A percentile compares a stretch with the other conserved stretches of the same genome.
Conservation (phyloP, 2,329 filamentous ascomycete species). For the Fusarium verrucosum region DNA sequence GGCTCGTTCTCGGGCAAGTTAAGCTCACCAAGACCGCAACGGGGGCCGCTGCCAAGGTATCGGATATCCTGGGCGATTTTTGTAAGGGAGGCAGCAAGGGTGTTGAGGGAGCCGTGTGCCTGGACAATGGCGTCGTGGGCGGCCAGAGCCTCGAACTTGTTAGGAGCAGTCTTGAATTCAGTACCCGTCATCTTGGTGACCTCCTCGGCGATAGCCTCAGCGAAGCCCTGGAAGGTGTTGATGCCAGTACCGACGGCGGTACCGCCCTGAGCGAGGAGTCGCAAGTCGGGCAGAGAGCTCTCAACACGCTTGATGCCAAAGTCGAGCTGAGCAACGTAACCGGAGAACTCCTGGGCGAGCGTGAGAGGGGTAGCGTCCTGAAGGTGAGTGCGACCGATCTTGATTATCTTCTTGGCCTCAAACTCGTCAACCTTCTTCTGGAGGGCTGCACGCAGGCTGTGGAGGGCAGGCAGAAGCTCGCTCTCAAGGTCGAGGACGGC, state of each 20-base stretch:
- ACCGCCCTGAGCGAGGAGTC: constrained; percentile 90
- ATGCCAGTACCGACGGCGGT: constrained; percentile 97
- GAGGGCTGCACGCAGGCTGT: constrained; percentile 82
- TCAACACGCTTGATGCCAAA: constrained; percentile 89
- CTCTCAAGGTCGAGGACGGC: constrained; percentile 93
- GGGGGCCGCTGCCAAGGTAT: constrained; percentile 94
- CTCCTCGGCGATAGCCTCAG: constrained; percentile 89
- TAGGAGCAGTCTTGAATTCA: constrained; percentile 94
- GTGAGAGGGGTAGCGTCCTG: constrained; percentile 97
- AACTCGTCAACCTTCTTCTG: constrained; percentile 91
- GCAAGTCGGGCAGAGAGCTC: constrained; percentile 82
- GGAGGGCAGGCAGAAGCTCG: constrained; percentile 82
- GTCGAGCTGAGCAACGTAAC: constrained; percentile 94
- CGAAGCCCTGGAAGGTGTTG: constrained; percentile 97
- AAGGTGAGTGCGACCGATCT: constrained; percentile 97
- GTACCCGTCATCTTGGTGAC: constrained; percentile 92
- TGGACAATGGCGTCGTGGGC: constrained; percentile 97
- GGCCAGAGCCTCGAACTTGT: constrained; percentile 98
- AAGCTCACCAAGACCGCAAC: constrained; percentile 94
- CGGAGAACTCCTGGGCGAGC: constrained; percentile 96
- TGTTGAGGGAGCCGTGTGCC: constrained; percentile 93
- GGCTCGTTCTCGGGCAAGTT: constrained; percentile 97
- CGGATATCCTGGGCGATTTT: constrained; percentile 99
- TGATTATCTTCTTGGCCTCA: constrained; percentile 88
- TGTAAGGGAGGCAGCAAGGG: constrained; percentile 87